Percentiles rank a stretch among this genome's conserved stretches.
phyloP scores from a whole-genome alignment of 2,329 filamentous ascomycete genomes.

The Tolypocladium pustulatum region DNA sequence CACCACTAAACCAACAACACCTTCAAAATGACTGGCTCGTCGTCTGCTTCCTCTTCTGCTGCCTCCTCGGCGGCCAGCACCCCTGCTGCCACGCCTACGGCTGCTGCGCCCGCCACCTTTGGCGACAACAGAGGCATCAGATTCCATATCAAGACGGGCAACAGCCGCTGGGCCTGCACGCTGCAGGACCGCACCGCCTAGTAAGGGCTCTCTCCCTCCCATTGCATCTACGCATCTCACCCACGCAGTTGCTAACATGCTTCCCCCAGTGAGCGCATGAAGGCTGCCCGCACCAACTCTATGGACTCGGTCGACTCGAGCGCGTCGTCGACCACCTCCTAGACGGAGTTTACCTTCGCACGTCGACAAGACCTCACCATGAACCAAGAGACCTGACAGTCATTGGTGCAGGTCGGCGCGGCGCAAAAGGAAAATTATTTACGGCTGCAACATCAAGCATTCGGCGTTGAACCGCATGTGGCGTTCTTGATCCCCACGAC shows the following conservation, averaged over 20 bases:
- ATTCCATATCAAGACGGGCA: conserved; percentile 35
- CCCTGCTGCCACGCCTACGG: conserved; percentile 7
- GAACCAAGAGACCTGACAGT: not conserved
- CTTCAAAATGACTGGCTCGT: conserved; percentile 9
- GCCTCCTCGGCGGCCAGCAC: conserved; percentile 6
- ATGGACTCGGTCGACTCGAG: conserved; percentile 22
- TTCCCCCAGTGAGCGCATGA: conserved; percentile 28
- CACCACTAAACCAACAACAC: not conserved
- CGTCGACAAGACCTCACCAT: not conserved
- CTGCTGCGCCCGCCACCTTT: conserved; percentile 12
- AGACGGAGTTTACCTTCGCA: not conserved
- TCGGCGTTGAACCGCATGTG: not conserved
- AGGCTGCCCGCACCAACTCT: conserved; percentile 25
- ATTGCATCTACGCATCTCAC: not conserved
- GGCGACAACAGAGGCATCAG: conserved; percentile 30
- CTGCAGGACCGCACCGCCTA: conserved; percentile 32
- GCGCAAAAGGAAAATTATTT: not conserved
- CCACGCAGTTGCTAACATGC: not conserved
- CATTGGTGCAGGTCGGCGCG: not conserved
- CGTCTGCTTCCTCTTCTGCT: conserved; percentile 7
- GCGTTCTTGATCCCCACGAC: not conserved
- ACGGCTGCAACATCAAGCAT: not conserved
- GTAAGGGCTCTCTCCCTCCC: conserved; percentile 20
- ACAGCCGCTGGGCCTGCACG: conserved; percentile 26
- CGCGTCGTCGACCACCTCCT: conserved; percentile 11